Conservation (phyloP, 768 basidiomycete species). For the Exidia glandulosa region DNA sequence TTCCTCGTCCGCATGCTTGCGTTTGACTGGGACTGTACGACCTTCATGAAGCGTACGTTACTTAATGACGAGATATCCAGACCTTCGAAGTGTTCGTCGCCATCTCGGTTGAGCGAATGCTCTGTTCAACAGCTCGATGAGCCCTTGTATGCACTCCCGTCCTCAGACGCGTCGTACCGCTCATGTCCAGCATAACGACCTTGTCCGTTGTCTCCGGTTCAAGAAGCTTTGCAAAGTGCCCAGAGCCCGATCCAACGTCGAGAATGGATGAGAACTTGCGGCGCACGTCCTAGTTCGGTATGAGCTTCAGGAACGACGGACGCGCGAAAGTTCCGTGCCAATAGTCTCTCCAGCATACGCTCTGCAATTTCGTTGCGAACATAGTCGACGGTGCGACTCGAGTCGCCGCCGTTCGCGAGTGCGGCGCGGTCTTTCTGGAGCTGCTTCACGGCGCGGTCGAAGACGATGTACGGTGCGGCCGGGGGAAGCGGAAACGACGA, state of each 20-base stretch:
- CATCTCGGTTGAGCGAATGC: slow-evolving; percentile 61
- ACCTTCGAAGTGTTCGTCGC: slow-evolving; percentile 76
- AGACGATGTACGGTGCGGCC: slow-evolving; percentile 67
- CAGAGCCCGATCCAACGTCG: slow-evolving; percentile 85
- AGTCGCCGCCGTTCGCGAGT: slow-evolving; percentile 37
- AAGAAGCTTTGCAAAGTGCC: slow-evolving; percentile 80
- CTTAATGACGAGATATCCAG: slow-evolving; percentile 8
- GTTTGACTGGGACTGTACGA: slow-evolving; percentile 57
- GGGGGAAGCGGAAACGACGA: slow-evolving; percentile 32
- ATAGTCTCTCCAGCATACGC: slow-evolving; percentile 78
- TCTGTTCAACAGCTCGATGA: slow-evolving; percentile 29
- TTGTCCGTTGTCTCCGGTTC: slow-evolving; percentile 57
- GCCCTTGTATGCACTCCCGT: not conserved
- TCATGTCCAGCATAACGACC: slow-evolving; percentile 77
- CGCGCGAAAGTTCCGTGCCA: slow-evolving; percentile 36
- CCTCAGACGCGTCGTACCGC: slow-evolving; percentile 39
- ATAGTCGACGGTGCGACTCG: slow-evolving; percentile 80
- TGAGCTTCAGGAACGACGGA: slow-evolving; percentile 1
- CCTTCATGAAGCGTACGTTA: not conserved
- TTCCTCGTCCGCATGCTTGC: slow-evolving; percentile 80
- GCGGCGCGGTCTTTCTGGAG: slow-evolving; percentile 72
- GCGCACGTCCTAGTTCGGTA: slow-evolving; percentile 71
- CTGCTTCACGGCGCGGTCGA: slow-evolving; percentile 71
- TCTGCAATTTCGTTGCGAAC: slow-evolving; percentile 85
- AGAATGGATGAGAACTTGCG: slow-evolving; percentile 67